phyloP scores from a whole-genome alignment of 2,329 filamentous ascomycete genomes.

The Lachnellula occidentalis region DNA sequence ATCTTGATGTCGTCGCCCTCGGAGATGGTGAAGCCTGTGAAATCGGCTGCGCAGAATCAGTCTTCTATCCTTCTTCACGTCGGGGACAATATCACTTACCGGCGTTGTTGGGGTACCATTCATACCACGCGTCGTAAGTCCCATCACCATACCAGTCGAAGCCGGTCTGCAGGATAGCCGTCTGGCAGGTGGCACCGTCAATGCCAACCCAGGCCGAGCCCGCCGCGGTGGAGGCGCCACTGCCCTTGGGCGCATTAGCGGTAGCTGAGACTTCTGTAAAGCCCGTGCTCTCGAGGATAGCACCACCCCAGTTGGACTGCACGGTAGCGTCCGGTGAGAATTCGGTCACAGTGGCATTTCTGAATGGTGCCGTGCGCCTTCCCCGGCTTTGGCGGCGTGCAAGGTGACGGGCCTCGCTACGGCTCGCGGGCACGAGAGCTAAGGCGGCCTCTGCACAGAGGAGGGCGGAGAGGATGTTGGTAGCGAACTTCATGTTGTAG shows the following conservation, averaged over 20 bases:
- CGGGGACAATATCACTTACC: not conserved
- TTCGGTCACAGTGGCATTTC: not conserved
- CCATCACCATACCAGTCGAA: not conserved
- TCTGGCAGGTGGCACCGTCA: conserved; percentile 49
- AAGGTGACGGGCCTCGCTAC: not conserved
- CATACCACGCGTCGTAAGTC: not conserved
- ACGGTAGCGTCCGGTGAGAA: not conserved
- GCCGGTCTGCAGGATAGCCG: conserved; percentile 35
- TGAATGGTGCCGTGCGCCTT: not conserved
- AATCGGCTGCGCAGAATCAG: not conserved
- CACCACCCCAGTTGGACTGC: not conserved
- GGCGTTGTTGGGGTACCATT: not conserved
- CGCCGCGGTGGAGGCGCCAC: conserved; percentile 11
- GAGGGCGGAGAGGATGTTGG: too few species aligned
- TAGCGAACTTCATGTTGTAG: too few species aligned
- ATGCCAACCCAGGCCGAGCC: conserved; percentile 51
- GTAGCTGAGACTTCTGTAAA: not conserved
- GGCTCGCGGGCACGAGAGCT: too few species aligned
- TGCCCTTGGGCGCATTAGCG: not conserved
- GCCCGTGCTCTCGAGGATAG: not conserved
- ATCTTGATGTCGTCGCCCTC: conserved; percentile 39
- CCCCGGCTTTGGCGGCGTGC: not conserved
- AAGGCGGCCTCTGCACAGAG: too few species aligned
- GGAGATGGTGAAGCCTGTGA: conserved; percentile 34
- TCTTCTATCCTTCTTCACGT: not conserved